Percentiles rank a stretch among this genome's conserved stretches.
These are phyloP conservation scores for Sphagnurus paluster DNA, from an alignment of 1,284 basidiomycete genomes.

Conservation along the genomic window DNA sequence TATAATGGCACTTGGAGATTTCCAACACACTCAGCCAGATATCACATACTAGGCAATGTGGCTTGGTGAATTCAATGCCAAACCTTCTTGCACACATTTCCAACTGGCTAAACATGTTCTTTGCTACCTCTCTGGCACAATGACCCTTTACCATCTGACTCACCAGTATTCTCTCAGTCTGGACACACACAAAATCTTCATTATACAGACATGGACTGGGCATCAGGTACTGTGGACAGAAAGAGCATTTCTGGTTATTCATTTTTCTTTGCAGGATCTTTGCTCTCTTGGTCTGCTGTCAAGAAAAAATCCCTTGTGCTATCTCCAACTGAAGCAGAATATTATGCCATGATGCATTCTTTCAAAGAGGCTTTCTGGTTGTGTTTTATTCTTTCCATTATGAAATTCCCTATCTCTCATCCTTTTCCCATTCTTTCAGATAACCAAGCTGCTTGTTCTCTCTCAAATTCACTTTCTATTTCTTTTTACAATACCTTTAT, in stretches of 20 bases:
- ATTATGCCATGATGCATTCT: background rate
- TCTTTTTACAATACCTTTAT: no score
- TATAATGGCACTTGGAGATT: no score
- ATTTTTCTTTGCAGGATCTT: constrained; percentile 9
- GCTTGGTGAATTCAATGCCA: constrained; percentile 15
- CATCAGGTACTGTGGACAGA: constrained; percentile 9
- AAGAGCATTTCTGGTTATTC: constrained; percentile 17
- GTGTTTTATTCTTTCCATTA: background rate
- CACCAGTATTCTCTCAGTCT: background rate
- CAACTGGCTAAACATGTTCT: constrained; percentile 5
- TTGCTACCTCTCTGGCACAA: background rate
- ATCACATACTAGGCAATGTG: constrained; percentile 18
- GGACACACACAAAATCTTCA: background rate
- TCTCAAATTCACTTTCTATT: no score
- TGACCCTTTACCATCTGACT: background rate
- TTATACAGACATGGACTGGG: constrained; percentile 19
- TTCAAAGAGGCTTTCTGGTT: constrained; percentile 15
- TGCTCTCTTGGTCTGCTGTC: constrained; percentile 17
- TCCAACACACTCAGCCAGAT: constrained; percentile 20
- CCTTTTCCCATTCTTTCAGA: constrained; percentile 13
- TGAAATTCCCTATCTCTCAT: constrained; percentile 3
- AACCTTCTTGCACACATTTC: constrained; percentile 3
- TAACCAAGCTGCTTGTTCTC: constrained; percentile 11
- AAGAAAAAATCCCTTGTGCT: constrained; percentile 14
- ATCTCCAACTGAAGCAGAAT: constrained; percentile 13